phyloP scores from a whole-genome alignment of 352 stramenopile genomes.

The Poterioochromonas sp. region DNA sequence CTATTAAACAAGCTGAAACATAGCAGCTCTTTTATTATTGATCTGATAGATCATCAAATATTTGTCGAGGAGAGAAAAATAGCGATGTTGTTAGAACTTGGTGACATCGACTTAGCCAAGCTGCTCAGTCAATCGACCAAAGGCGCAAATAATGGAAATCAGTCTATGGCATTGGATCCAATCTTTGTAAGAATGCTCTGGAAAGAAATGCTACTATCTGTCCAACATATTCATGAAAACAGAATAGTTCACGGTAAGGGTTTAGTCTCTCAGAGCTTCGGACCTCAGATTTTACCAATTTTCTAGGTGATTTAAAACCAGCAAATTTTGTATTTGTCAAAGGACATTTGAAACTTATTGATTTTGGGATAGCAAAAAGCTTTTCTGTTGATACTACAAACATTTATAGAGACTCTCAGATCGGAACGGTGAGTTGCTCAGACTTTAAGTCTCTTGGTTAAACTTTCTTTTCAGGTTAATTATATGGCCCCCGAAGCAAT shows the following conservation, averaged over 20 bases:
- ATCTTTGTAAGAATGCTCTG: constrained; percentile 23
- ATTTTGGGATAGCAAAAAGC: constrained; percentile 85
- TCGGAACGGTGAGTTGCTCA: constrained; percentile 82
- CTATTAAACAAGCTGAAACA: constrained; percentile 5
- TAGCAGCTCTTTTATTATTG: constrained; percentile 1
- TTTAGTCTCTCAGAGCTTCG: not conserved
- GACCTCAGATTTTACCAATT: not conserved
- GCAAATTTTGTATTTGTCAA: constrained; percentile 87
- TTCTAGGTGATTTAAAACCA: constrained; percentile 71
- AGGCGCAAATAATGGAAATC: not conserved
- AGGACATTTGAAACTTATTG: constrained; percentile 79
- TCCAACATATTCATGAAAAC: constrained; percentile 31
- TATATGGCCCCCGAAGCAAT: not conserved
- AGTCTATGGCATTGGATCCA: not conserved
- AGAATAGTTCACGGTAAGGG: constrained; percentile 23
- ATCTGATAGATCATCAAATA: constrained; percentile 3
- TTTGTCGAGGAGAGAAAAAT: not conserved
- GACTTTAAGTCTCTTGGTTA: constrained; percentile 62
- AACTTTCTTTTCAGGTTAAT: not conserved
- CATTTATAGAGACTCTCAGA: constrained; percentile 73
- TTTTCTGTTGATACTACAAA: constrained; percentile 85
- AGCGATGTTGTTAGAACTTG: constrained; percentile 17
- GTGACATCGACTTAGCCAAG: constrained; percentile 32
- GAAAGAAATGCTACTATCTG: constrained; percentile 28
- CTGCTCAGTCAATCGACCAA: not conserved